Evolutionary conservation across 2,329 filamentous ascomycete genomes (phyloP).

Genomic region (Tolypocladium tropicale): DNA sequence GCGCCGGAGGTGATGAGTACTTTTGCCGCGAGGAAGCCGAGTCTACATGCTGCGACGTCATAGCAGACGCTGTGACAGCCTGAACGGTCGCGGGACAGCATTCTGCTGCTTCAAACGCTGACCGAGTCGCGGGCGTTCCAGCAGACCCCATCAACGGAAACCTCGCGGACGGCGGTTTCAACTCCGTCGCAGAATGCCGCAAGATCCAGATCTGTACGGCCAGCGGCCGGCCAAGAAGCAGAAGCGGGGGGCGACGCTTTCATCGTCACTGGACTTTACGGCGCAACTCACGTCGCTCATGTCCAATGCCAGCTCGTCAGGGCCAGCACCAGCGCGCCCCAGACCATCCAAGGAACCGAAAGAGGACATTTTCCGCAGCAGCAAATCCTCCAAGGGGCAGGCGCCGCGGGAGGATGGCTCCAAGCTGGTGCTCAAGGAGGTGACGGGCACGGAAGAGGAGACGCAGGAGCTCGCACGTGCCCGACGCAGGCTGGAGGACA

Average conservation of each 20-base stretch:
- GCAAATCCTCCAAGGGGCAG: constrained; percentile 12
- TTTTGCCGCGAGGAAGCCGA: background rate
- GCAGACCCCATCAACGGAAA: background rate
- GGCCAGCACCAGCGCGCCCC: constrained; percentile 27
- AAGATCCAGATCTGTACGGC: constrained; percentile 68
- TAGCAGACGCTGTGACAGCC: background rate
- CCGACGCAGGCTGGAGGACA: constrained; percentile 78
- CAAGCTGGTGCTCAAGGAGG: constrained; percentile 40
- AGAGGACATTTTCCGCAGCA: constrained; percentile 32
- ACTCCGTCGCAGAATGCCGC: constrained; percentile 34
- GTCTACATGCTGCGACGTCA: background rate
- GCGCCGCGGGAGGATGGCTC: constrained; percentile 32
- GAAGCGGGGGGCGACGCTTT: constrained; percentile 59
- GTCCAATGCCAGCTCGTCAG: constrained; percentile 35
- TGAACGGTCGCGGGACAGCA: background rate
- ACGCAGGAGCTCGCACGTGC: constrained; percentile 61
- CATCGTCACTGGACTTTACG: constrained; percentile 72
- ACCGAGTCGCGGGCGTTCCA: background rate
- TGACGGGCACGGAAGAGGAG: constrained; percentile 48
- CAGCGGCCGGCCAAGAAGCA: constrained; percentile 59
- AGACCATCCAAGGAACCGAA: constrained; percentile 37
- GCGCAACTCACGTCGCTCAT: constrained; percentile 79
- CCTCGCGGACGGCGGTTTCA: background rate
- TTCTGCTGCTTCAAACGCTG: background rate
- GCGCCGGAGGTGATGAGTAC: background rate